Percentiles rank a stretch among this genome's conserved stretches.
Evolutionary conservation across 352 stramenopile genomes (phyloP).

Genomic region (Phytopythium kandeliae): DNA sequence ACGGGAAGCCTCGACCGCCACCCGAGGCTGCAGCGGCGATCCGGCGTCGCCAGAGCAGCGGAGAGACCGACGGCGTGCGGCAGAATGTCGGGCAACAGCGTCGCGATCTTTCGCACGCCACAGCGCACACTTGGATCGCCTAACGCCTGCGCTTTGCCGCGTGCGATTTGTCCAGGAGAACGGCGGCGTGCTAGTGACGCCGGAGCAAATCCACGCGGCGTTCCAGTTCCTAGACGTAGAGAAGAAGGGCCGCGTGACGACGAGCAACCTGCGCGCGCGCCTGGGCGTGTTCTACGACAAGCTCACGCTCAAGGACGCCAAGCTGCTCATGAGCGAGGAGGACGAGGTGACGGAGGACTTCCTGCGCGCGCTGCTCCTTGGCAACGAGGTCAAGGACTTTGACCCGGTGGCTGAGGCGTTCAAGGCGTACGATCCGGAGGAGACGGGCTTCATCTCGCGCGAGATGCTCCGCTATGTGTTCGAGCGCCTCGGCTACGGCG

Average conservation of each 20-base stretch:
- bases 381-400: conserved; percentile 89
- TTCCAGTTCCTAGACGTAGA: conserved; percentile 91
- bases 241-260: conserved; percentile 66
- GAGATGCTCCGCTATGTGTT: conserved; percentile 86
- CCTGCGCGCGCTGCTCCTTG: conserved; percentile 69
- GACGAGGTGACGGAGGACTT: conserved; percentile 67
- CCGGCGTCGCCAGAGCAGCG: neutral
- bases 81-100: neutral
- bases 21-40: neutral
- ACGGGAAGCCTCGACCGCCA: neutral
- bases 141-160: neutral
- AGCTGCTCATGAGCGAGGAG: conserved; percentile 84
- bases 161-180: conserved; percentile 30
- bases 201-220: conserved; percentile 75
- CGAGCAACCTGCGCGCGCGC: conserved; percentile 71
- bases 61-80: neutral
- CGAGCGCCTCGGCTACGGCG: conserved; percentile 67
- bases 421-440: conserved; percentile 85
- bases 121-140: neutral
- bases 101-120: too few species aligned
- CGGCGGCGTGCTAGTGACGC: conserved; percentile 78
- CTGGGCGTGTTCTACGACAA: conserved; percentile 88
- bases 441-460: conserved; percentile 72
- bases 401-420: conserved; percentile 88
- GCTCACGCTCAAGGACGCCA: conserved; percentile 75